Conservation (phyloP, 257 asterid genomes). For the Petunia secreta region DNA sequence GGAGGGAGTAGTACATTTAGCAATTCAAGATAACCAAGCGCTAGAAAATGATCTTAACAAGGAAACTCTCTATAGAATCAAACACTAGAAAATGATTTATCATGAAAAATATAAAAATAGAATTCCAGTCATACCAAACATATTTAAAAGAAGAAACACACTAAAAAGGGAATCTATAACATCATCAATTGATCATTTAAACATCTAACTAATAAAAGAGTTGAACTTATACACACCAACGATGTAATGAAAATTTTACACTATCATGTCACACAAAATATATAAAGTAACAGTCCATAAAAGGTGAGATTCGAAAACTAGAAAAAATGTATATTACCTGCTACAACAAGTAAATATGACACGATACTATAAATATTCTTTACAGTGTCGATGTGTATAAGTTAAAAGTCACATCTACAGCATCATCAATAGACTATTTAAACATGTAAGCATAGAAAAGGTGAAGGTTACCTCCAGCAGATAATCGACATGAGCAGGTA, state of each 20-base stretch:
- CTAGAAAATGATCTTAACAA: slow-evolving; percentile 13
- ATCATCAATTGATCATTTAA: background rate
- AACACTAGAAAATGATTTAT: background rate
- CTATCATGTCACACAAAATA: too few relatives aligned
- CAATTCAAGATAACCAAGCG: background rate
- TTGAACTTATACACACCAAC: too few relatives aligned
- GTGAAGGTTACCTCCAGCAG: slow-evolving; percentile 61
- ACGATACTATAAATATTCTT: too few relatives aligned
- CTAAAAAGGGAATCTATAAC: background rate
- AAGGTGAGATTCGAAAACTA: too few relatives aligned
- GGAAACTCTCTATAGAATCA: too few relatives aligned
- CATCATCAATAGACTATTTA: background rate
- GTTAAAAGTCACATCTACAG: background rate
- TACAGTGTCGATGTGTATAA: too few relatives aligned
- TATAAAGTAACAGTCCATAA: too few relatives aligned
- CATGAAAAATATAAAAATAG: background rate
- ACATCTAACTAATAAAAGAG: background rate
- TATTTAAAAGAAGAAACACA: background rate
- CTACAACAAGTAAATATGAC: too few relatives aligned
- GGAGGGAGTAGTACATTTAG: background rate
- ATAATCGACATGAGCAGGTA: slow-evolving; percentile 71
- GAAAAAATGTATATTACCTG: too few relatives aligned
- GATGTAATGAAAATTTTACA: too few relatives aligned
- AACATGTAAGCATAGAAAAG: background rate
- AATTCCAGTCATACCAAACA: background rate